These are phyloP conservation scores for Tulasnella calospora DNA, from an alignment of 768 basidiomycete species.

Conservation along the genomic window DNA sequence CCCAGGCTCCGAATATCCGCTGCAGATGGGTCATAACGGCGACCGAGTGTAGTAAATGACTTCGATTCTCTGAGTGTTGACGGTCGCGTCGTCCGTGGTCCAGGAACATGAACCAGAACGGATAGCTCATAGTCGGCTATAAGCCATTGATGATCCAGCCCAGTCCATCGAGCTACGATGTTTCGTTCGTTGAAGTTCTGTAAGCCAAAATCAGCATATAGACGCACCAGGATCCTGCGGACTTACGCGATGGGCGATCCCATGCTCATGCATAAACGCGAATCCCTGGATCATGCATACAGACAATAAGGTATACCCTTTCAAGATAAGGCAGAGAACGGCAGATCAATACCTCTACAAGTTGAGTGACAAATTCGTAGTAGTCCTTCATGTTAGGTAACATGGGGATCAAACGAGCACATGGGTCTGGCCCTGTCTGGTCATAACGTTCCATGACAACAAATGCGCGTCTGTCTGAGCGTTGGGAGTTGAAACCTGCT, in stretches of 20 bases:
- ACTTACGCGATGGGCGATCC: background rate
- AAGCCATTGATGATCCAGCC: background rate
- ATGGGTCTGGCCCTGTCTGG: background rate
- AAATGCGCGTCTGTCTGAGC: background rate
- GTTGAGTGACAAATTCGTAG: background rate
- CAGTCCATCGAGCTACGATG: background rate
- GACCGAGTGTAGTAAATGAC: background rate
- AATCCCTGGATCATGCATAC: background rate
- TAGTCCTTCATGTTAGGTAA: background rate
- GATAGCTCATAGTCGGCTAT: background rate
- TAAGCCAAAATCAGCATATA: background rate
- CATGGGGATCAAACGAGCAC: background rate
- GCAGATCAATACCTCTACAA: background rate
- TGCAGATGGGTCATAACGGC: background rate
- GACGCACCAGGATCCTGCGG: background rate
- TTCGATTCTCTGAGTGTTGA: background rate
- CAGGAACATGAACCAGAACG: background rate
- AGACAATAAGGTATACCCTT: background rate
- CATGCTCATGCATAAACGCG: background rate
- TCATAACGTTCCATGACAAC: background rate
- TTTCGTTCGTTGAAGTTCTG: background rate
- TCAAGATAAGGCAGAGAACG: background rate
- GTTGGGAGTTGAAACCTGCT: background rate
- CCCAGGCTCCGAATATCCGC: background rate
- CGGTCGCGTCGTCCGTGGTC: background rate